Percentiles rank a stretch among this genome's conserved stretches.
Evolutionary conservation across 164 flowering plant genomes (phyloP).

Genomic region (Malania oleifera): DNA sequence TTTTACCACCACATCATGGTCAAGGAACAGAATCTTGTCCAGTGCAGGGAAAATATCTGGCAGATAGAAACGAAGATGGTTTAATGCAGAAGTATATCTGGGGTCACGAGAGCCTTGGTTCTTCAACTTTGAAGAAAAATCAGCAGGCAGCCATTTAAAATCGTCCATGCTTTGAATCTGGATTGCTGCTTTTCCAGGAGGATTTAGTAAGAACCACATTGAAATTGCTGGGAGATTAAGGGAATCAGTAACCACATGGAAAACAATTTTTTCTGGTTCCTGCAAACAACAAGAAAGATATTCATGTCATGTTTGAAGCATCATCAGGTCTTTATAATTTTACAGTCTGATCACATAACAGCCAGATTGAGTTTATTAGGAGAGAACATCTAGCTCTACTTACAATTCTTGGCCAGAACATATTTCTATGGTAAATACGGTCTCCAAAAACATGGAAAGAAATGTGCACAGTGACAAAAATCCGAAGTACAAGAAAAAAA

Average conservation of each 20-base stretch:
- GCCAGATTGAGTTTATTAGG: not conserved
- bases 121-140: slow-evolving; percentile 29
- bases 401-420: not conserved
- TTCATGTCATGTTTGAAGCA: not conserved
- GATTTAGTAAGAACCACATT: slow-evolving; percentile 88
- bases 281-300: slow-evolving; percentile 27
- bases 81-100: slow-evolving; percentile 57
- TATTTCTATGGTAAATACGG: too few relatives aligned
- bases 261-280: slow-evolving; percentile 72
- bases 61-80: slow-evolving; percentile 81
- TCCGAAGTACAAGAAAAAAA: too few relatives aligned
- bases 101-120: slow-evolving; percentile 41
- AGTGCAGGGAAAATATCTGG: slow-evolving; percentile 76
- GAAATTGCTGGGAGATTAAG: slow-evolving; percentile 71
- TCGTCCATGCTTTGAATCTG: slow-evolving; percentile 49
- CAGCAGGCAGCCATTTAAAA: slow-evolving; percentile 40
- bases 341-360: too few relatives aligned
- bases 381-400: not conserved
- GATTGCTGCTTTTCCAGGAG: slow-evolving; percentile 69
- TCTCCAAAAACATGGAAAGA: not conserved
- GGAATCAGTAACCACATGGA: slow-evolving; percentile 90
- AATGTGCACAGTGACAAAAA: not conserved
- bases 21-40: slow-evolving; percentile 73
- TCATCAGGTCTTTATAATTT: not conserved
- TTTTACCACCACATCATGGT: slow-evolving; percentile 96